phyloP scores from a whole-genome alignment of 352 stramenopile species.

The Globisporangium mamillatum region DNA sequence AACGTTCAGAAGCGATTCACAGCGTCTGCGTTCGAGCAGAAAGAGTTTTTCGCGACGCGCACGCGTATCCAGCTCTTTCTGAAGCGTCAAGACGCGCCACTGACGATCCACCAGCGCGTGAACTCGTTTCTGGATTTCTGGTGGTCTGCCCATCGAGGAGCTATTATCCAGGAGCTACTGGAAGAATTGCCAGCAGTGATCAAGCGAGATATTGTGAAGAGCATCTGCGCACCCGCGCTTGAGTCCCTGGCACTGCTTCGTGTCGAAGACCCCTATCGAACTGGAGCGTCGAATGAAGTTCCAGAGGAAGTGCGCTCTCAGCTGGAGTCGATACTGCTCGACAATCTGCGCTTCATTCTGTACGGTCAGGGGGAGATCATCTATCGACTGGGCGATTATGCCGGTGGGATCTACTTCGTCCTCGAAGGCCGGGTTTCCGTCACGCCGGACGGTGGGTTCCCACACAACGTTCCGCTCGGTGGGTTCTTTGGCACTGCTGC shows the following conservation, averaged over 20 bases:
- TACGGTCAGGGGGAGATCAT: constrained; percentile 64
- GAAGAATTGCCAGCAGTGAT: constrained; percentile 49
- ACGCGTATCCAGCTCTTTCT: constrained; percentile 62
- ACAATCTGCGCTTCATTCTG: constrained; percentile 57
- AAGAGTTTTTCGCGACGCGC: constrained; percentile 61
- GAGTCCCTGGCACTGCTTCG: constrained; percentile 38
- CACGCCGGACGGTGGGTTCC: constrained; percentile 22
- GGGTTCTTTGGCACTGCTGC: constrained; percentile 50
- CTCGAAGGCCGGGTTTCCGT: constrained; percentile 42
- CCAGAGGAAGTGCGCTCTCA: constrained; percentile 18
- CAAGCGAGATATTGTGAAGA: constrained; percentile 54
- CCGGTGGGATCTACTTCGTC: constrained; percentile 46
- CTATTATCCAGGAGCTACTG: constrained; percentile 58
- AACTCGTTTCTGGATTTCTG: constrained; percentile 71
- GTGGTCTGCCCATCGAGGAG: constrained; percentile 62
- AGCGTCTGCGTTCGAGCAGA: constrained; percentile 60
- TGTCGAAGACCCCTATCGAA: constrained; percentile 19
- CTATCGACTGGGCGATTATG: constrained; percentile 51
- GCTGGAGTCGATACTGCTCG: constrained; percentile 46
- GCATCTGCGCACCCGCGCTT: constrained; percentile 51
- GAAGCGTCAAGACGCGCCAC: constrained; percentile 50
- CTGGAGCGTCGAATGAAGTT: background rate
- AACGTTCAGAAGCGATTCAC: constrained; percentile 68
- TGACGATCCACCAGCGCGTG: constrained; percentile 50
- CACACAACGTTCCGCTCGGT: constrained; percentile 34